Evolutionary conservation across 2,329 filamentous ascomycete genomes (phyloP).

Genomic region (Epichloe coenophiala): DNA sequence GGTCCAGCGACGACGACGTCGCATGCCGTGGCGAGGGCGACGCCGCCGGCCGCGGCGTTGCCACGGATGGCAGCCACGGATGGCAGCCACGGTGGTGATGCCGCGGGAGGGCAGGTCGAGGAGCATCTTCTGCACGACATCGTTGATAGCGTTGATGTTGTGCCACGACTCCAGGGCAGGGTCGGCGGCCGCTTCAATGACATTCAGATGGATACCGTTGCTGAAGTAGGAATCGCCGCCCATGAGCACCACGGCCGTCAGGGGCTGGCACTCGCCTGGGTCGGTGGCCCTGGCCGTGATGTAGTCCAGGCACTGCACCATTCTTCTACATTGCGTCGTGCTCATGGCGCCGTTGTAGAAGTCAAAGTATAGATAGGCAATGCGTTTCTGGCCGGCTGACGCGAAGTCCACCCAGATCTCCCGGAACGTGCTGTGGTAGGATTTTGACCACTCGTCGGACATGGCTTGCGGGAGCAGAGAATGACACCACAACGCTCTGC

Average conservation of each 20-base stretch:
- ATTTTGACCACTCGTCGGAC: constrained; percentile 16
- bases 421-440: constrained; percentile 20
- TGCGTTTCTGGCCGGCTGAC: constrained; percentile 10
- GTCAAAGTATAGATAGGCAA: constrained; percentile 27
- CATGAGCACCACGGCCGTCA: constrained; percentile 26
- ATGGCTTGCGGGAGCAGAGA: constrained; percentile 6
- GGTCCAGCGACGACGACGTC: constrained; percentile 23
- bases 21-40: constrained; percentile 26
- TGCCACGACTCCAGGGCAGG: constrained; percentile 26
- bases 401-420: constrained; percentile 26
- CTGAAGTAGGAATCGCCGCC: constrained; percentile 25
- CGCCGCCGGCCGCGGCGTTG: constrained; percentile 29
- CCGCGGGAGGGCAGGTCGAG: constrained; percentile 21
- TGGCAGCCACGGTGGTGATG: constrained; percentile 24
- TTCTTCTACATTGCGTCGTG: constrained; percentile 22
- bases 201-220: constrained; percentile 30
- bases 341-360: constrained; percentile 32
- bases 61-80: constrained; percentile 26
- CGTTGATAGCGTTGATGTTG: constrained; percentile 31
- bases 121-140: constrained; percentile 24
- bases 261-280: constrained; percentile 7
- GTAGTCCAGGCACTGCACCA: constrained; percentile 22
- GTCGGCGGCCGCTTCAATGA: constrained; percentile 25
- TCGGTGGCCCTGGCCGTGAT: constrained; percentile 15
- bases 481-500: constrained; percentile 8